Conservation (phyloP, 495 filamentous ascomycete genomes). For the Annulohypoxylon bovei region DNA sequence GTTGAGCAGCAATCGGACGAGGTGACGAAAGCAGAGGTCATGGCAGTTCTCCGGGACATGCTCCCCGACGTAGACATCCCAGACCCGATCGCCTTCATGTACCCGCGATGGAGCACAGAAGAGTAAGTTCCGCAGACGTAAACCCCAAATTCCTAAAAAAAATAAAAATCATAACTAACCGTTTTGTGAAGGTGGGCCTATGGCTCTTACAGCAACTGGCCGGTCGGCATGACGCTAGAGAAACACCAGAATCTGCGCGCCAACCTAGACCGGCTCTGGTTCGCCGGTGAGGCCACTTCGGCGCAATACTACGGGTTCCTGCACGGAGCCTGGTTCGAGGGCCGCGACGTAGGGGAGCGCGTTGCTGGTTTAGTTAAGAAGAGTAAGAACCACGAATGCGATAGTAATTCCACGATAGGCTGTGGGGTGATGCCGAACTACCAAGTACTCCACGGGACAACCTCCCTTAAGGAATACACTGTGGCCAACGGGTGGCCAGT, state of each 20-base stretch:
- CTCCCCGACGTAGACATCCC: slow-evolving; percentile 69
- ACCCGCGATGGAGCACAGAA: slow-evolving; percentile 73
- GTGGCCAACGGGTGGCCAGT: slow-evolving; percentile 47
- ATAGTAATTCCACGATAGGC: slow-evolving; percentile 41
- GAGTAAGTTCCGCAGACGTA: slow-evolving; percentile 43
- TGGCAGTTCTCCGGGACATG: slow-evolving; percentile 72
- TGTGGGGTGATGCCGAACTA: slow-evolving; percentile 42
- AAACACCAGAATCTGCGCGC: slow-evolving; percentile 78
- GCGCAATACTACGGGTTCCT: slow-evolving; percentile 76
- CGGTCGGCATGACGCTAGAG: slow-evolving; percentile 69
- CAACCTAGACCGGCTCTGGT: slow-evolving; percentile 72
- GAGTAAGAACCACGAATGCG: slow-evolving; percentile 27
- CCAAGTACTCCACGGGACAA: slow-evolving; percentile 44
- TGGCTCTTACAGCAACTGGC: slow-evolving; percentile 81
- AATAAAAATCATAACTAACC: slow-evolving; percentile 4
- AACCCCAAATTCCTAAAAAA: not conserved
- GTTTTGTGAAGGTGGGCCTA: slow-evolving; percentile 62
- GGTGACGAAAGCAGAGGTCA: slow-evolving; percentile 66
- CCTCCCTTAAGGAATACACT: slow-evolving; percentile 33
- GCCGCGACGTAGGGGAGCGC: slow-evolving; percentile 60
- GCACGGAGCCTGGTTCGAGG: slow-evolving; percentile 70
- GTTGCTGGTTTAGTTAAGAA: slow-evolving; percentile 59
- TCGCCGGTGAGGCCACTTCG: slow-evolving; percentile 78
- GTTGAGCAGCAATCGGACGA: slow-evolving; percentile 72
- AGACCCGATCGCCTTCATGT: slow-evolving; percentile 74